phyloP scores from a whole-genome alignment of 345 rosid species.

The Raphanus sativus region DNA sequence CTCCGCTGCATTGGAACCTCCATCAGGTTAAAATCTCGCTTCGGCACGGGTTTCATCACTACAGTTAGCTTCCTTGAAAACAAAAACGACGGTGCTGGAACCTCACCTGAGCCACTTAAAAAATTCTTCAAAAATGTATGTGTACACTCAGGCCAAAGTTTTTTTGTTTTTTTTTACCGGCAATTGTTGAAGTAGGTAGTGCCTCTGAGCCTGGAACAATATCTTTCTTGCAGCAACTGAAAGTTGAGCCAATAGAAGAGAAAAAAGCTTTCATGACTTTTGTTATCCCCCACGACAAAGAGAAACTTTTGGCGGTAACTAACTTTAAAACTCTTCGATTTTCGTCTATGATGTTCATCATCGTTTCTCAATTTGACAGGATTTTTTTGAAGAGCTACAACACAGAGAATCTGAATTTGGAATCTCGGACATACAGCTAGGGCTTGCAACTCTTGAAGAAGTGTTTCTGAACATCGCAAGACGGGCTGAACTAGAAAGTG shows the following conservation, averaged over 20 bases:
- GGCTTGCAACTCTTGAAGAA: slow-evolving; percentile 90
- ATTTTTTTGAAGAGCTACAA: slow-evolving; percentile 68
- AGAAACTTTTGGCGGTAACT: slow-evolving; percentile 59
- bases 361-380: slow-evolving; percentile 30
- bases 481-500: slow-evolving; percentile 87
- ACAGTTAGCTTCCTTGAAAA: slow-evolving; percentile 65
- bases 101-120: slow-evolving; percentile 51
- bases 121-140: slow-evolving; percentile 72
- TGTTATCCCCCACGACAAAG: slow-evolving; percentile 81
- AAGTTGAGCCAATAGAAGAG: slow-evolving; percentile 69
- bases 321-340: slow-evolving; percentile 12
- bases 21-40: slow-evolving; percentile 79
- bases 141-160: slow-evolving; percentile 19
- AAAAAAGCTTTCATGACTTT: slow-evolving; percentile 70
- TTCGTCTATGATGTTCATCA: not conserved
- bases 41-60: slow-evolving; percentile 87
- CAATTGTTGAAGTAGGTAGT: not conserved
- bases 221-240: slow-evolving; percentile 52
- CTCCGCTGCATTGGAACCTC: slow-evolving; percentile 88
- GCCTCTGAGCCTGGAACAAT: not conserved
- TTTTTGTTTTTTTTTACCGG: not conserved
- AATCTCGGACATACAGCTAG: slow-evolving; percentile 78
- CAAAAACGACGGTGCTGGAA: slow-evolving; percentile 27
- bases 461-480: slow-evolving; percentile 86
- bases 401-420: slow-evolving; percentile 60